phyloP scores from a whole-genome alignment of 2,329 filamentous ascomycete species.

The Leptosphaerulina australis region DNA sequence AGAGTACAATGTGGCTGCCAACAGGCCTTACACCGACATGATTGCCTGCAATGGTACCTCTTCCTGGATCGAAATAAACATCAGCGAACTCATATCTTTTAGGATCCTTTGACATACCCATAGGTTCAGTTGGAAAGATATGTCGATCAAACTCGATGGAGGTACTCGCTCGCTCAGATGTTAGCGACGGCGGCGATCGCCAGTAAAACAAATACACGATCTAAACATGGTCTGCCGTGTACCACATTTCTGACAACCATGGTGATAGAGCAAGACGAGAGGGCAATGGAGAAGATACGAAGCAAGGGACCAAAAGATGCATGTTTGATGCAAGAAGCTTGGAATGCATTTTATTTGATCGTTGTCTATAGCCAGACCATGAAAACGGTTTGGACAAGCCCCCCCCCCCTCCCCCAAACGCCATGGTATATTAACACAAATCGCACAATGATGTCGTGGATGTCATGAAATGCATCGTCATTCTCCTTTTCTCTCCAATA shows the following conservation, averaged over 20 bases:
- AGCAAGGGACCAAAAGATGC: not conserved
- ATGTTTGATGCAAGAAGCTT: not conserved
- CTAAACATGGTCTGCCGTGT: no score
- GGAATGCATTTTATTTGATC: not conserved
- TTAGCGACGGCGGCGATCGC: not conserved
- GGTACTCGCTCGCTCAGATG: not conserved
- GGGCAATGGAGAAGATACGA: no score
- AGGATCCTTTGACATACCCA: not conserved
- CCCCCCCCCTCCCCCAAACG: no score
- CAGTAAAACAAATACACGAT: not conserved
- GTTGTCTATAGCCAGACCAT: not conserved
- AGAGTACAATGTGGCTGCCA: no score
- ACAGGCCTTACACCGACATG: not conserved
- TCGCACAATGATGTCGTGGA: slow-evolving; percentile 12
- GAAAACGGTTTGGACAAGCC: no score
- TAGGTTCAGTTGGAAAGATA: not conserved
- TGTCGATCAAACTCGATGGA: slow-evolving; percentile 3
- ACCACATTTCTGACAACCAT: no score
- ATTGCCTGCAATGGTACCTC: slow-evolving; percentile 1
- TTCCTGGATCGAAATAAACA: no score
- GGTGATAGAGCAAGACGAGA: no score
- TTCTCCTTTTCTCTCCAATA: not conserved
- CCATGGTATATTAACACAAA: slow-evolving; percentile 16
- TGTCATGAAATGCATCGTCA: slow-evolving; percentile 10
- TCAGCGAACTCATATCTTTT: not conserved